Evolutionary conservation across 306 rosid genomes (phyloP), one percentile per base, ranked within the genome.

Genomic region (Castanea sativa): DNA sequence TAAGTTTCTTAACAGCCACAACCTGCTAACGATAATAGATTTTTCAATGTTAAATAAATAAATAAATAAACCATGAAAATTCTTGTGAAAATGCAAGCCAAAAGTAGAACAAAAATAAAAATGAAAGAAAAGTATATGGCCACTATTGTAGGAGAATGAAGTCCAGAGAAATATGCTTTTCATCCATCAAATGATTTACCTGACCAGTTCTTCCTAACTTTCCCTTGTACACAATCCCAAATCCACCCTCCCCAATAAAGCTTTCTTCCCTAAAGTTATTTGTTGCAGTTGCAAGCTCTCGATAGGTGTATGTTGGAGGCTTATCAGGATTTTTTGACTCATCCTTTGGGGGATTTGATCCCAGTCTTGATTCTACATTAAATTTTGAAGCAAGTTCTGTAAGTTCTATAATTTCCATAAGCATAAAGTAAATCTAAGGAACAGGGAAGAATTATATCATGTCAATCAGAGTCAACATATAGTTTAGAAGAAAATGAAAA

Each of bases 151-250:
- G 33, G 32, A 27, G 32, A 61, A 23, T 61, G 68, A 23, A 30
- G 38, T 13, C 38, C 68, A 61, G 35, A 25, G 13, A 18, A 64
- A 58, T 61, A 58, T 63, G 55, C 21, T 30, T 25, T 30, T 35
- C 69, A 56, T 51, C 32, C 55, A 77, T 35, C 6, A 60, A 30
- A 67, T 13, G n/a, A 45, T 53, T 49, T 83, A 92, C 97, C 93
- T 89, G 79, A 9, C 78, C 49, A 29, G 57, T 57, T 1, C 65
- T 75, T 19, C 21, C 78, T 76, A 90, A 19, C 52, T 63, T 41
- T 49, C 93, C 97, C 80, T 81, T 89, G 86, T 89, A 91, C 71
- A 92, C 97, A 55, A 73, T 49, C 58, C 97, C 97, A 85, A 92
- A 92, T 82, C 96, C 97, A 52, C 97, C 96, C 85, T 85, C 87